phyloP scores from a whole-genome alignment of 2,329 filamentous ascomycete species.

The Chalara sp. region DNA sequence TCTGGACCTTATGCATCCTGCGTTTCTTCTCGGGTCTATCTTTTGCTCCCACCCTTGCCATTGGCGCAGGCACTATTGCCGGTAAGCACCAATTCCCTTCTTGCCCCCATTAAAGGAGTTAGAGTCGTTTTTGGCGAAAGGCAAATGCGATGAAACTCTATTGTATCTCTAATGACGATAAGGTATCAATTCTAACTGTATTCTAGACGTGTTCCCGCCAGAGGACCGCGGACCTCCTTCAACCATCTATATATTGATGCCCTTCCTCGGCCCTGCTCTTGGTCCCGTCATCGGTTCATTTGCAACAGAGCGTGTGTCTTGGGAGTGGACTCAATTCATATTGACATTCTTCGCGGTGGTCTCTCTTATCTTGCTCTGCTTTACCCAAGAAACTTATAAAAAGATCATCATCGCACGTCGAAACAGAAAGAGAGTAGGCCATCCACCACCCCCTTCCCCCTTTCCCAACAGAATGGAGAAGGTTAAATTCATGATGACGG shows the following conservation, averaged over 20 bases:
- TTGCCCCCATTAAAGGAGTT: too few species aligned
- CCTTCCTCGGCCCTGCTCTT: conserved; percentile 43
- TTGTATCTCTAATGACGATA: too few species aligned
- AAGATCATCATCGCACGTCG: conserved; percentile 18
- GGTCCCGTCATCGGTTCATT: conserved; percentile 33
- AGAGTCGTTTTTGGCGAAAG: too few species aligned
- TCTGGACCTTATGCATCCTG: conserved; percentile 37
- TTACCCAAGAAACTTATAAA: conserved; percentile 32
- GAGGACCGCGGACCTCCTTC: conserved; percentile 36
- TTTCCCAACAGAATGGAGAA: conserved; percentile 36
- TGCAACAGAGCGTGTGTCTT: conserved; percentile 36
- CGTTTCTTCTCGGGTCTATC: conserved; percentile 40
- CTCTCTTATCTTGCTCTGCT: conserved; percentile 37
- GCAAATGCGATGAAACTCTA: too few species aligned
- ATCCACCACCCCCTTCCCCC: conserved; percentile 27
- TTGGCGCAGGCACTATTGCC: conserved; percentile 41
- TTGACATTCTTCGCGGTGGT: conserved; percentile 40
- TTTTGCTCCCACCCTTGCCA: conserved; percentile 40
- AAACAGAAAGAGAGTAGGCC: conserved; percentile 40
- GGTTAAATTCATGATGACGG: conserved; percentile 30
- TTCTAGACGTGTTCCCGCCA: conserved; percentile 31
- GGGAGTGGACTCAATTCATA: conserved; percentile 49
- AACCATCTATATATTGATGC: conserved; percentile 41
- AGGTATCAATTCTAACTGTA: too few species aligned
- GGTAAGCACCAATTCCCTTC: conserved; percentile 25